Conservation (phyloP, 495 filamentous ascomycete genomes). For the Daldinia vernicosa region DNA sequence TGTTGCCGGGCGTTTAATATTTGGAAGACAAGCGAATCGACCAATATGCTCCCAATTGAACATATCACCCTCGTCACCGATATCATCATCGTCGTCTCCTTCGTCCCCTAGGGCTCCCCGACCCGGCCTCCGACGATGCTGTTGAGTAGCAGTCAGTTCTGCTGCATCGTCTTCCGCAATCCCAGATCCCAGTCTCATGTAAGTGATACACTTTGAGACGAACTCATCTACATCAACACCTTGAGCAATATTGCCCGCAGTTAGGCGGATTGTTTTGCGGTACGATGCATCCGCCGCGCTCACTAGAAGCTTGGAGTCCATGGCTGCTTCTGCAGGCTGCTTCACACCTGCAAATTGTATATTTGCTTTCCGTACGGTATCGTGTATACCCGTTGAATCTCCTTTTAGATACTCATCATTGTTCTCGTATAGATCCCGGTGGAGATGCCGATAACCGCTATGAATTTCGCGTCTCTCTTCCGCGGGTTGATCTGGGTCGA, state of each 20-base stretch:
- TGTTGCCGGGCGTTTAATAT: constrained; percentile 76
- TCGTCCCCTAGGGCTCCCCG: constrained; percentile 44
- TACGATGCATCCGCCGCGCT: constrained; percentile 77
- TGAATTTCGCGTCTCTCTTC: constrained; percentile 78
- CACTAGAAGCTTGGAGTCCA: constrained; percentile 87
- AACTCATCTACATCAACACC: constrained; percentile 94
- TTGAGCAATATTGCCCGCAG: constrained; percentile 70
- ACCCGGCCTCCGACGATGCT: constrained; percentile 49
- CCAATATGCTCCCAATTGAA: constrained; percentile 91
- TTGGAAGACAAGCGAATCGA: constrained; percentile 73
- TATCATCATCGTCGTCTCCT: constrained; percentile 62
- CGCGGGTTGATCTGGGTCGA: constrained; percentile 88
- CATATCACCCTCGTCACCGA: constrained; percentile 76
- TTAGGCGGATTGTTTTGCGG: constrained; percentile 74
- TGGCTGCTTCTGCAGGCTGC: constrained; percentile 90
- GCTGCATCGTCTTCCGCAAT: constrained; percentile 52
- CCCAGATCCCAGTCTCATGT: constrained; percentile 74
- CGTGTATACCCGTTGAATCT: constrained; percentile 67
- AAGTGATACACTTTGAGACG: constrained; percentile 87
- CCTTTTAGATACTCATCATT: constrained; percentile 70
- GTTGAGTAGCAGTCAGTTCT: constrained; percentile 58
- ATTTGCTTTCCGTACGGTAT: constrained; percentile 72
- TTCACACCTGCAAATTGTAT: constrained; percentile 73
- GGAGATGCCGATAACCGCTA: constrained; percentile 71
- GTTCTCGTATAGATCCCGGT: constrained; percentile 73